Base-by-base conservation (phyloP, 495 filamentous ascomycete species). In the Aspergillus egyptiacus region DNA sequence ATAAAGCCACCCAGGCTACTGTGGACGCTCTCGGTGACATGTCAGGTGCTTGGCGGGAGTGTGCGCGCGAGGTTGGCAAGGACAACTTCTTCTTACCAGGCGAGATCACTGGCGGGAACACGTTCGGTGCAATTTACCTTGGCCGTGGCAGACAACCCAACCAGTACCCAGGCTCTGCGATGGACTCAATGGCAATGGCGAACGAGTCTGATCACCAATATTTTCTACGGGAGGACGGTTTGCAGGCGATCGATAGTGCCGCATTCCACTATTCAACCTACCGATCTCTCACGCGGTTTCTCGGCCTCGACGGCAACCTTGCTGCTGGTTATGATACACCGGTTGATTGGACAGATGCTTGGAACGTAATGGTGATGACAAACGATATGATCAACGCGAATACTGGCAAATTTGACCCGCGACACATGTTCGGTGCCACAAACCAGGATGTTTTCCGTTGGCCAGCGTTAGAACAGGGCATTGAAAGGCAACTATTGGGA, bases 361-460 rank as follows among this genome's bases (percentile, higher is more conserved):
- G 82, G 83, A 69, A 81, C 31, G 50, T 72, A 19, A 80, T 87
- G 63, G 43, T 86, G 7, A 59, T 68, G 34, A 81, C 77, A 13
- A 85, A 87, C 54, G 84, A 87, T 54, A 54, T 86, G 49, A 57
- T 76, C 50, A 87, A 86, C 49, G 70, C 80, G 5, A 81, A 83
- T 58, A 85, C 76, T 2, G 82, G 80, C 37, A 66, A 75, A 46
- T 85, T 85, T 47, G 84, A 87, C 55, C 84, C 84, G 4, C 73
- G 84, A 11, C 83, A 88, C 56, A 77, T 87, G 72, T 87, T 78
- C 40, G 84, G 84, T 22, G 72, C 71, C 2, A 83, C 80, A 5
- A 87, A 87, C 55, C 84, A 88, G 63, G 84, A 88, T 57, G 82
- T 88, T 5, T 85, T 88, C 61, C 76, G 84, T 7, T 88, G 84